Conservation (phyloP, 441 rosid species). For the Eutrema salsugineum region DNA sequence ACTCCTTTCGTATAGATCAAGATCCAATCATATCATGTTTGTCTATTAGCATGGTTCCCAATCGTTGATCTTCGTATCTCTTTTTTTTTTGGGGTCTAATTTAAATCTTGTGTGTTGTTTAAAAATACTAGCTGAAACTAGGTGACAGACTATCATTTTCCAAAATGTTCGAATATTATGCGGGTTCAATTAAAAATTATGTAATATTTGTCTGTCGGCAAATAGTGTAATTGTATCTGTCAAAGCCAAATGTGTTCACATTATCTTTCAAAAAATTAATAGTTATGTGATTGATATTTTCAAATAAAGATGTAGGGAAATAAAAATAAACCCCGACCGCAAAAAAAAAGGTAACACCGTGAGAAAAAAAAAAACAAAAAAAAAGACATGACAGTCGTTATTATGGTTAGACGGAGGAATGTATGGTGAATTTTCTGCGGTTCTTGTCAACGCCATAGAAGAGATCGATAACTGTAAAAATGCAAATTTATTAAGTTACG, state of each 20-base stretch:
- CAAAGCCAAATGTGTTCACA: background rate
- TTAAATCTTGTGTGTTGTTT: background rate
- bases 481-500: background rate
- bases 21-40: background rate
- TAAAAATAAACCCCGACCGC: background rate
- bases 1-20: background rate
- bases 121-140: background rate
- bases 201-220: no score
- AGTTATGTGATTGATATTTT: background rate
- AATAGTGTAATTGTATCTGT: background rate
- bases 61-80: background rate
- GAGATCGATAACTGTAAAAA: constrained; percentile 18
- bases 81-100: background rate
- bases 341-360: no score
- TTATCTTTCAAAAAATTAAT: background rate
- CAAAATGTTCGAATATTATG: background rate
- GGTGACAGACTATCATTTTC: background rate
- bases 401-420: constrained; percentile 22
- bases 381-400: constrained; percentile 25
- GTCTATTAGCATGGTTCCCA: background rate
- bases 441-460: constrained; percentile 5
- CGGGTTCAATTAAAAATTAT: background rate
- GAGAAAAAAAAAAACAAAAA: background rate
- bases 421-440: constrained; percentile 5
- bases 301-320: background rate